Conservation (phyloP, 768 basidiomycete genomes). For the Boletus rubroflammeus region DNA sequence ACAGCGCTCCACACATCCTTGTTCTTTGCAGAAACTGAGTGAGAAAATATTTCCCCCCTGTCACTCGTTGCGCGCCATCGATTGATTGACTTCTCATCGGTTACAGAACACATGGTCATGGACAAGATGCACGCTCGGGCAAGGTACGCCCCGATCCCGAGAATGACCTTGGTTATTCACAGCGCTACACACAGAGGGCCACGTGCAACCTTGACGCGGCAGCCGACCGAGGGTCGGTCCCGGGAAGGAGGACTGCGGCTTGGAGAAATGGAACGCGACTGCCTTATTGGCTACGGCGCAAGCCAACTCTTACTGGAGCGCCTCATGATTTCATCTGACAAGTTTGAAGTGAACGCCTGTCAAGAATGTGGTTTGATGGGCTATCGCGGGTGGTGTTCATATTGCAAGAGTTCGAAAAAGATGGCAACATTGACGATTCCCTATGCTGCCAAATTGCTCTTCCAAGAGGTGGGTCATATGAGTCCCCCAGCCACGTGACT, state of each 20-base stretch:
- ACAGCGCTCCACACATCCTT: constrained; percentile 1
- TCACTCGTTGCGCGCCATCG: neutral
- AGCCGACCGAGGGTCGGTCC: constrained; percentile 97
- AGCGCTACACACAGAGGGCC: constrained; percentile 63
- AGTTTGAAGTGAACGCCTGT: constrained; percentile 96
- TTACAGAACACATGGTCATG: constrained; percentile 94
- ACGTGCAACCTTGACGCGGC: constrained; percentile 91
- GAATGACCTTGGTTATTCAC: constrained; percentile 10
- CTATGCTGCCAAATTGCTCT: constrained; percentile 90
- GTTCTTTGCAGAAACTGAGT: constrained; percentile 80
- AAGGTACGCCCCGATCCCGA: constrained; percentile 48
- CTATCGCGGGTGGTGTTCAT: constrained; percentile 94
- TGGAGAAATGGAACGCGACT: constrained; percentile 99
- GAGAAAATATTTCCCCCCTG: constrained; percentile 30
- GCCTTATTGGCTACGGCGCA: constrained; percentile 97
- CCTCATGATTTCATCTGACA: constrained; percentile 98
- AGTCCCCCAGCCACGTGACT: neutral
- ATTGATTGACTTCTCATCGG: constrained; percentile 14
- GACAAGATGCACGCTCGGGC: constrained; percentile 99
- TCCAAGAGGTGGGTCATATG: constrained; percentile 73
- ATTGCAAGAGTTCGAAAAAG: constrained; percentile 95
- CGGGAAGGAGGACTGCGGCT: constrained; percentile 95
- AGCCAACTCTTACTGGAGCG: constrained; percentile 95
- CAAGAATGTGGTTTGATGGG: constrained; percentile 93
- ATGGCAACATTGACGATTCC: constrained; percentile 95